Evolutionary conservation across 805 yeast genomes (phyloP).

Genomic region (Metahyphopichia silvanorum): DNA sequence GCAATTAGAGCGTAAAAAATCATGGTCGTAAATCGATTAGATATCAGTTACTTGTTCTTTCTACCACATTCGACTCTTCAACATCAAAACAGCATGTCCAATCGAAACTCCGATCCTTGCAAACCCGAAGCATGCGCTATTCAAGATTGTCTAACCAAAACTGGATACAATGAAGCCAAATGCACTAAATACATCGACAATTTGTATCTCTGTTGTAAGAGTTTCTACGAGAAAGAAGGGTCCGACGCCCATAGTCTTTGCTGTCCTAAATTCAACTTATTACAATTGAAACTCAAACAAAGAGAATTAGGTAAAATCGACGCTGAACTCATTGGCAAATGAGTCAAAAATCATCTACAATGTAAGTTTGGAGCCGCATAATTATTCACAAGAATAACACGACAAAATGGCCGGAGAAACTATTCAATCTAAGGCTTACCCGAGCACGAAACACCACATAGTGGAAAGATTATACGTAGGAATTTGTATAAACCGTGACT

Average conservation of each 20-base stretch:
- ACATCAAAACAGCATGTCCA: not conserved
- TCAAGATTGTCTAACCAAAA: slow-evolving; percentile 67
- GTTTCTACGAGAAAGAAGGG: slow-evolving; percentile 62
- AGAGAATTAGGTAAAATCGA: slow-evolving; percentile 55
- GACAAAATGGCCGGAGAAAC: slow-evolving; percentile 58
- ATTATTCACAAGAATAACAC: slow-evolving; percentile 48
- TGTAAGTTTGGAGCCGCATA: slow-evolving; percentile 80
- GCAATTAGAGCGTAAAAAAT: not conserved
- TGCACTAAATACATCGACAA: slow-evolving; percentile 69
- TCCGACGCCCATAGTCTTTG: slow-evolving; percentile 61
- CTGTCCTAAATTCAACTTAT: slow-evolving; percentile 69
- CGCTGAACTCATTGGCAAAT: slow-evolving; percentile 34
- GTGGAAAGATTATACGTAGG: slow-evolving; percentile 47
- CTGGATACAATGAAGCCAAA: slow-evolving; percentile 67
- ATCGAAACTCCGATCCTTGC: slow-evolving; percentile 45
- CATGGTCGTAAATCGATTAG: not conserved
- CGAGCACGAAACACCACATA: slow-evolving; percentile 76
- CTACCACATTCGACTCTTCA: not conserved
- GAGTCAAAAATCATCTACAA: slow-evolving; percentile 8
- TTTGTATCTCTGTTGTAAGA: slow-evolving; percentile 71
- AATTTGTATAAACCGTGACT: slow-evolving; percentile 58
- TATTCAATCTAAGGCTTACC: slow-evolving; percentile 79
- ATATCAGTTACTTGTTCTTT: not conserved
- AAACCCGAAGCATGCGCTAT: slow-evolving; percentile 80
- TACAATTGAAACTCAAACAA: slow-evolving; percentile 64